A percentile compares a stretch with the other conserved stretches of the same genome.
Evolutionary conservation across 768 basidiomycete genomes (phyloP).

Genomic region (Mycena rebaudengoi): DNA sequence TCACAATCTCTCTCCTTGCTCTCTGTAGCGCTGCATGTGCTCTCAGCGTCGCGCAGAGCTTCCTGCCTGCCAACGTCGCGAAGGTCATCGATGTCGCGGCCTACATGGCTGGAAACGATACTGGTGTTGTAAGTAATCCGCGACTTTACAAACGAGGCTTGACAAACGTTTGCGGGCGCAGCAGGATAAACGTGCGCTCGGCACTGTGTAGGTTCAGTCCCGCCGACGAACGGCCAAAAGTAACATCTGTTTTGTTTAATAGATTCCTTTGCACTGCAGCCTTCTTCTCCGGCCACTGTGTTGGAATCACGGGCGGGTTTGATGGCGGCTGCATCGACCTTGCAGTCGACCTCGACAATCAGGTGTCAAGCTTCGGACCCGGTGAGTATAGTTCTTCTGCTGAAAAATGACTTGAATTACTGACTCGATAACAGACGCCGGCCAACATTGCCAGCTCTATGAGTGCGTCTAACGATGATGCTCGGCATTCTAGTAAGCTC

Average conservation of each 20-base stretch:
- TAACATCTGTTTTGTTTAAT: too few relatives aligned
- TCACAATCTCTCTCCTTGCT: not conserved
- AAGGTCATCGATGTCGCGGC: not conserved
- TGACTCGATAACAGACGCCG: too few relatives aligned
- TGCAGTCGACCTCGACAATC: conserved; percentile 3
- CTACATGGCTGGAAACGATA: not conserved
- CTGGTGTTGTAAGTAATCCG: not conserved
- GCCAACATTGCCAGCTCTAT: too few relatives aligned
- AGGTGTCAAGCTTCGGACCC: conserved; percentile 4
- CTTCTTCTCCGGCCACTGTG: conserved; percentile 3
- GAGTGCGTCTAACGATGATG: too few relatives aligned
- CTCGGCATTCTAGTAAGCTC: too few relatives aligned
- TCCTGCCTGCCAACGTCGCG: not conserved
- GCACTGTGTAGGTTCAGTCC: not conserved
- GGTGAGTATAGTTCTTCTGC: too few relatives aligned
- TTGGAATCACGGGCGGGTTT: not conserved
- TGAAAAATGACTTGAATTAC: too few relatives aligned
- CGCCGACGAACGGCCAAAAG: not conserved
- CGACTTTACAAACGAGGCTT: too few relatives aligned
- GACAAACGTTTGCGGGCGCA: not conserved
- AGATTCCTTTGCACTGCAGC: not conserved
- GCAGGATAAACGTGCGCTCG: not conserved
- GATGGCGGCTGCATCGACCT: conserved; percentile 5
- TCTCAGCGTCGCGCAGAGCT: not conserved
- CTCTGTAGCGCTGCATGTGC: not conserved